phyloP scores from a whole-genome alignment of 192 early-diverging fungal species.

The Phlyctochytrium planicorne region DNA sequence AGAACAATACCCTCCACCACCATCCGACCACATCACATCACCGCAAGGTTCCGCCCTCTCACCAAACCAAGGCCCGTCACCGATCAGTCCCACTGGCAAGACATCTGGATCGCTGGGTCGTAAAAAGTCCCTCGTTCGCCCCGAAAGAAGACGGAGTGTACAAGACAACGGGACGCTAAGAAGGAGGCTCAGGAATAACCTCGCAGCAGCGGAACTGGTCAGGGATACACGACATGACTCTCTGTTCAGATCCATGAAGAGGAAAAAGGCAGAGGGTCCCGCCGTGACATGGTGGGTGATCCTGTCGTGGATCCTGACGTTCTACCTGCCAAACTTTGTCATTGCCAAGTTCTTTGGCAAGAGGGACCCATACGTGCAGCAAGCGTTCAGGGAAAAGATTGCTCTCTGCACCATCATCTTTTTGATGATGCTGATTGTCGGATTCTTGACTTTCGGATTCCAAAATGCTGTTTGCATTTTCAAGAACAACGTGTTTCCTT shows the following conservation, averaged over 20 bases:
- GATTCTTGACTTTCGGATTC: constrained; percentile 48
- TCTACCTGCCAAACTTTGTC: constrained; percentile 19
- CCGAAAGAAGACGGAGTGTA: constrained; percentile 12
- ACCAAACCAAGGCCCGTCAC: background rate
- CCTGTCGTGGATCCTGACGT: constrained; percentile 26
- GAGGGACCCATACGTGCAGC: constrained; percentile 32
- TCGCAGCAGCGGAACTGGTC: constrained; percentile 4
- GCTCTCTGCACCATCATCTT: constrained; percentile 48
- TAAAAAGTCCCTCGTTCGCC: constrained; percentile 27
- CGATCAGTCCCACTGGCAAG: background rate
- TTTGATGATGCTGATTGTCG: constrained; percentile 38
- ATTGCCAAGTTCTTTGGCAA: constrained; percentile 19
- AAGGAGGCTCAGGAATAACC: background rate
- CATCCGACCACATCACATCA: background rate
- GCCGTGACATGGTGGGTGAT: constrained; percentile 16
- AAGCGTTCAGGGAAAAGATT: constrained; percentile 51
- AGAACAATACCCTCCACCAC: background rate
- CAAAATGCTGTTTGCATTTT: constrained; percentile 3
- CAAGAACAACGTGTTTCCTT: background rate
- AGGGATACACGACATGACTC: constrained; percentile 7
- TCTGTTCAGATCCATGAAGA: constrained; percentile 4
- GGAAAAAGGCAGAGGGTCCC: background rate
- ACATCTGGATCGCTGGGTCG: constrained; percentile 19
- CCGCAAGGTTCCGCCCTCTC: background rate
- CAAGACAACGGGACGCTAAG: constrained; percentile 10